Conservation (phyloP, 345 rosid genomes). For the Brassica juncea region DNA sequence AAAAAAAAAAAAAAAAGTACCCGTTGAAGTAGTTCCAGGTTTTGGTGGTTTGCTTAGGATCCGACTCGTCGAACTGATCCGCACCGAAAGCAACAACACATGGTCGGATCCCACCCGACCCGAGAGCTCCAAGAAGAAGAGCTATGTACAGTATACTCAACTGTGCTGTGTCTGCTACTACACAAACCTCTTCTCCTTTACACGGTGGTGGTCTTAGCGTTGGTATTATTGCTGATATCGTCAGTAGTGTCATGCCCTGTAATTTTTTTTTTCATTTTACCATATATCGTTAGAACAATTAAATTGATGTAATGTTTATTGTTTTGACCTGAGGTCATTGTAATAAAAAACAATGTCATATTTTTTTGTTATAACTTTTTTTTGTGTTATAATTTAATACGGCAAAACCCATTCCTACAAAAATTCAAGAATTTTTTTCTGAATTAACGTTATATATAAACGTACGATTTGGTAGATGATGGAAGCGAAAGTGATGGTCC, state of each 20-base stretch:
- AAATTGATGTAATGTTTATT: neutral
- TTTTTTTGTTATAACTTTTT: no score
- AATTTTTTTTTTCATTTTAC: neutral
- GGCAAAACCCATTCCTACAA: neutral
- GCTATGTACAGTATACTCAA: conserved; percentile 61
- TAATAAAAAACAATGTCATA: neutral
- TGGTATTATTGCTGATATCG: conserved; percentile 77
- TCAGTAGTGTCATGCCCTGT: conserved; percentile 77
- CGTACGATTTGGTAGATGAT: conserved; percentile 31
- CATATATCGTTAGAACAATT: neutral
- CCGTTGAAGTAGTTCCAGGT: conserved; percentile 51
- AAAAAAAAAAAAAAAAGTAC: no score
- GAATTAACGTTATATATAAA: neutral
- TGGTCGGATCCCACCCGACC: conserved; percentile 89
- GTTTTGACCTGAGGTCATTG: neutral
- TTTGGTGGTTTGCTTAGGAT: conserved; percentile 61
- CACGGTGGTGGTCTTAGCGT: conserved; percentile 76
- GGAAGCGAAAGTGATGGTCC: conserved; percentile 76
- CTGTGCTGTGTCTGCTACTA: conserved; percentile 64
- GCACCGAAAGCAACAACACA: conserved; percentile 92
- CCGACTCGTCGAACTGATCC: conserved; percentile 72
- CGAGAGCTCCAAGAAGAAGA: conserved; percentile 70
- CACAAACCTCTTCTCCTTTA: conserved; percentile 52
- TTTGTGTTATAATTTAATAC: neutral
- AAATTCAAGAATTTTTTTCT: neutral